Base-by-base conservation (phyloP, 208 protist species). In the Wallacemonas sp. region DNA sequence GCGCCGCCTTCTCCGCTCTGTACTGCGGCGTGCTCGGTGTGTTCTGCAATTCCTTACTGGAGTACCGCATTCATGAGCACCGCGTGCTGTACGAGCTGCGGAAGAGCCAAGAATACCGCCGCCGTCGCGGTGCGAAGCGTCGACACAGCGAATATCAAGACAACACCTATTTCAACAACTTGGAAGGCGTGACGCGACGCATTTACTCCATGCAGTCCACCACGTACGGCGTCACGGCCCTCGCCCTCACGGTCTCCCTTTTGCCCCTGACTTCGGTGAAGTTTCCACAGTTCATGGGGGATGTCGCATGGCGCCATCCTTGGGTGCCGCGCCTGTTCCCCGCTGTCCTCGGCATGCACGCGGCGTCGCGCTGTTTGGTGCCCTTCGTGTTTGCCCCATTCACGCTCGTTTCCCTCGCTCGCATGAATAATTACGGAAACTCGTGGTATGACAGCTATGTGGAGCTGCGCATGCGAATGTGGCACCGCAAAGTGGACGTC, bases 311-410 rank as follows among this genome's bases (percentile, higher is more conserved):
- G 87, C 84, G 88, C 27, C 81, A 91, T 55, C 86, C 83, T 2
- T 94, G 91, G 69, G 75, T 96, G 34, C 88, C 91, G 22, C 81
- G 88, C 2, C 73, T 94, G 24, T 96, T 96, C 70, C 91, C 91
- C 11, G 62, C 83, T 9, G 24, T 94, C 11, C 61, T 96, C 3
- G 91, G 91, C 66, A 80, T 95, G 75, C 86, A 86, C 62, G 59
- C 88, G 14, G 86, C 86, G 31, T 95, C 87, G 27, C 84, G 86
- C 41, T 92, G 86, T 45, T 65, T 94, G 53, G 72, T 94, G 19
- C 91, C 91, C 0, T 96, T 94, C 66, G 82, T 95, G 0, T 59
- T 94, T 31, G 86, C 86, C 8, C 91, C 91, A 0, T 96, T 95
- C 59, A 77, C 62, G 21, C 68, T 68, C 4, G 72, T 93, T n/a